Base-by-base conservation (phyloP, 75 land plant species). In the Pseudotsuga menziesii region DNA sequence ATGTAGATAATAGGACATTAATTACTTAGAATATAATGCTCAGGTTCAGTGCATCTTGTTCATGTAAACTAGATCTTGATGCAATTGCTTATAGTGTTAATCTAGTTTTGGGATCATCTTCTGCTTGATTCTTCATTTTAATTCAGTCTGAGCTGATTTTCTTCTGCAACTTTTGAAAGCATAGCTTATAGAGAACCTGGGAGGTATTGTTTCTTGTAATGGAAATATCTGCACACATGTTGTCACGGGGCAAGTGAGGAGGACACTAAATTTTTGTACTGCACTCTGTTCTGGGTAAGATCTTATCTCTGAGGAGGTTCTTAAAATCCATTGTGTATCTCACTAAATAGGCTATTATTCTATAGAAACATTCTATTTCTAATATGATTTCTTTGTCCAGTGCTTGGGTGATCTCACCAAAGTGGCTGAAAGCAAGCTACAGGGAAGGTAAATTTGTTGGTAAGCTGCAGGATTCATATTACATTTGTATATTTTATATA, bases 401-500 rank as follows among this genome's bases (percentile, higher is more conserved):
- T 35, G 89, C 96, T 77, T 93, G 93, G 91, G 81, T 93, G 69
- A 73, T 93, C 15, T 91, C 93, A 44, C 85, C 91, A 23, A 80
- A 78, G 58, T 93, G 96, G 96, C 76, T 93, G 74, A 93, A 93
- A 81, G 83, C 85, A 81, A 89, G 96, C 85, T 87, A 81, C 63
- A 75, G 75, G 72, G 78, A 84, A 67, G 85, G 89, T 22, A 77
- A 75, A 70, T 93, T 93, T 84, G 75, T 93, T 4, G 91, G 96
- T 89, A 41, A 87, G 92, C 77, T 23, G 12, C 32, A 77, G 20
- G 20, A 61, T 56, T 8, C 15, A 26, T 36, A 58, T 39, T 13
- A 22, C 60, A 58, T 66, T 69, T 59, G 1, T 22, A 56, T 12
- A 22, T 14, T 63, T 32, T 48, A 60, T 59, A 61, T 77, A 54